Percentiles rank a stretch among this genome's conserved stretches.
Conservation (phyloP, 2,329 filamentous ascomycete species). For the Exophiala phaeomuriformis region DNA sequence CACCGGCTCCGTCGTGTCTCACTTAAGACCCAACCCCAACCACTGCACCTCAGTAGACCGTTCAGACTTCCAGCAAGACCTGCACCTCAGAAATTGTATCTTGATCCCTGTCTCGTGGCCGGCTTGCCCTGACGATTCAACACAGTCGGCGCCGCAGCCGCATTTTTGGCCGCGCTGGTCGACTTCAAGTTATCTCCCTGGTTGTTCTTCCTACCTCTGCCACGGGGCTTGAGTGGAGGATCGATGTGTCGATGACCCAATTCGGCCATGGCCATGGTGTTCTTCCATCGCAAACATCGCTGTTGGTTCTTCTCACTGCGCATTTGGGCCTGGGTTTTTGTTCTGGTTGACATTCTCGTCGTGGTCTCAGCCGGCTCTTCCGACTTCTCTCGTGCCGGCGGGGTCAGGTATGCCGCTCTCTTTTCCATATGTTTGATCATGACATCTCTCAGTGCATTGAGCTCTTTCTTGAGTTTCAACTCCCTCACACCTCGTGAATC, state of each 20-base stretch:
- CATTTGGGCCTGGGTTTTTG: conserved; percentile 46
- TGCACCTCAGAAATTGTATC: conserved; percentile 38
- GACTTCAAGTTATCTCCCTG: conserved; percentile 23
- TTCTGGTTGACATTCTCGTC: conserved; percentile 55
- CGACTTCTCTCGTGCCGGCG: conserved; percentile 35
- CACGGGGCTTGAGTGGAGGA: conserved; percentile 42
- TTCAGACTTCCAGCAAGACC: too few relatives aligned
- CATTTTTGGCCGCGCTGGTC: conserved; percentile 28
- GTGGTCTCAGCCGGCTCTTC: conserved; percentile 36
- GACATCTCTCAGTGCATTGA: conserved; percentile 65
- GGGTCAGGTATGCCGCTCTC: conserved; percentile 62
- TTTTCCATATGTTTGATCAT: conserved; percentile 75
- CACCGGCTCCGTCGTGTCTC: too few relatives aligned
- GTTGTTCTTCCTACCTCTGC: conserved; percentile 31
- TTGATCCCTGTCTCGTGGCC: conserved; percentile 45
- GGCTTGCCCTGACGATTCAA: conserved; percentile 44
- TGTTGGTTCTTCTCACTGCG: conserved; percentile 43
- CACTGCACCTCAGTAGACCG: background rate
- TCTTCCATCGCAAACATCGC: conserved; percentile 60
- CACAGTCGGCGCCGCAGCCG: background rate
- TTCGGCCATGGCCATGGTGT: conserved; percentile 53
- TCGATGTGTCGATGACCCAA: conserved; percentile 56
- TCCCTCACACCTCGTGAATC: conserved; percentile 83
- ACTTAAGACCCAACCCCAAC: background rate
- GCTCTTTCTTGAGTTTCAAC: conserved; percentile 77